Percentiles rank a stretch among this genome's conserved stretches.
Conservation (phyloP, 148 eudicot genomes). For the Diospyros lotus region DNA sequence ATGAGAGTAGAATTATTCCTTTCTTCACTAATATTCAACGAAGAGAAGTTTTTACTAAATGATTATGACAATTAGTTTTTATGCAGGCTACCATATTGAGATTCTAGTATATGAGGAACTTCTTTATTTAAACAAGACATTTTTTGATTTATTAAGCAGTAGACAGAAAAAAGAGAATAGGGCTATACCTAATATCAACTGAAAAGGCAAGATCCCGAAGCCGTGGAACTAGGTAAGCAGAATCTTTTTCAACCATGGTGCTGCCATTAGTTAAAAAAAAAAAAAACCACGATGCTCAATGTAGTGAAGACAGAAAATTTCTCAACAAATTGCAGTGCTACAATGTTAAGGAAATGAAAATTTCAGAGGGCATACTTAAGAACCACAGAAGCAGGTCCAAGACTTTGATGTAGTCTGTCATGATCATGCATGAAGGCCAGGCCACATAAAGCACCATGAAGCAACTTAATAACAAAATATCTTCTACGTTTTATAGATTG, state of each 20-base stretch:
- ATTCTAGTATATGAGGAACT: too few relatives aligned
- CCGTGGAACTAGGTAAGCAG: constrained; percentile 72
- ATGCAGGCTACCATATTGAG: too few relatives aligned
- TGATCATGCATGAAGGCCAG: constrained; percentile 87
- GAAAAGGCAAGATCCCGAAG: constrained; percentile 95
- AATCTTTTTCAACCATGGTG: constrained; percentile 76
- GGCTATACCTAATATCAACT: constrained; percentile 79
- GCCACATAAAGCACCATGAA: constrained; percentile 65
- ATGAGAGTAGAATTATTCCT: too few relatives aligned
- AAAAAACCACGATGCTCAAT: constrained; percentile 3
- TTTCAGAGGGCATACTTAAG: constrained; percentile 62
- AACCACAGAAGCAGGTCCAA: constrained; percentile 96
- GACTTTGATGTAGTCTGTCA: constrained; percentile 95
- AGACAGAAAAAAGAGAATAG: background rate
- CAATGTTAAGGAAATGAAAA: background rate
- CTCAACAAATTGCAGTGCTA: constrained; percentile 2
- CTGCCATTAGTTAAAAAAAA: constrained; percentile 34
- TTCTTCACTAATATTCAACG: too few relatives aligned
- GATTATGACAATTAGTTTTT: too few relatives aligned
- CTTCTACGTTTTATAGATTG: constrained; percentile 67
- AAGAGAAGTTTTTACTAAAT: too few relatives aligned
- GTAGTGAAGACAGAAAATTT: constrained; percentile 1
- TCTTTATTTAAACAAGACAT: background rate
- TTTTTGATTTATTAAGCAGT: too few relatives aligned
- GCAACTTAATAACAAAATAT: constrained; percentile 56